Evolutionary conservation across 306 rosid species (phyloP), one percentile per base, ranked within the genome.

Genomic region (Sophora flavescens): DNA sequence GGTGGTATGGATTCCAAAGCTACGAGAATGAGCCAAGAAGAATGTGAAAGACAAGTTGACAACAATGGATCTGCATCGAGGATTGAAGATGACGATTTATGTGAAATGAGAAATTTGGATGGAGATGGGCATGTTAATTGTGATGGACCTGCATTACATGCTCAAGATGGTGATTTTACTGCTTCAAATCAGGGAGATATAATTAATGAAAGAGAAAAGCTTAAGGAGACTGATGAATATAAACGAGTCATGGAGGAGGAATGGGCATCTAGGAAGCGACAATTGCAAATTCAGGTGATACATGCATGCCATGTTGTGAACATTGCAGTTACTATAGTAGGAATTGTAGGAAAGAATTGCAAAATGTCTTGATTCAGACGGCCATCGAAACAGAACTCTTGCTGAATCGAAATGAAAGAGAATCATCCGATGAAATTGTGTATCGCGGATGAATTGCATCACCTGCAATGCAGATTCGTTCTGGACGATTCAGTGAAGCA

Each of bases 211-310:
- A 89, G 92, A 76, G 97, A 95, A 85, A 90, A 80, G 87, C 87
- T 84, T 35, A 95, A 95, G 89, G 97, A 87, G 61, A 92, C 97
- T 41, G 93, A 88, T 80, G 97, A 90, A 80, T 95, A 90, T 85
- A 95, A 84, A 78, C 88, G 60, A 80, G 97, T 92, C 47, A 77
- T 78, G 32, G 97, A 92, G 76, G 97, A 86, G 81, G 99, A 95
- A 84, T 87, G 91, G 97, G 92, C 90, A 44, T 75, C 97, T 68
- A 87, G 99, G 87, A 91, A 93, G 80, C 84, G n/a, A 67, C 91
- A 86, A 78, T 69, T 95, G 80, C 89, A 71, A 87, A 80, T 87
- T 88, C 99, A 95, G 99, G 99, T 95, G 68, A 71, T 78, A 72
- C 61, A 15, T 63, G 5, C 39, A 63, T 73, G 66, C 26, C 35